Percentiles rank a stretch among this genome's conserved stretches.
Evolutionary conservation across 257 asterid species (phyloP).

Genomic region (Hygrophila difformis): DNA sequence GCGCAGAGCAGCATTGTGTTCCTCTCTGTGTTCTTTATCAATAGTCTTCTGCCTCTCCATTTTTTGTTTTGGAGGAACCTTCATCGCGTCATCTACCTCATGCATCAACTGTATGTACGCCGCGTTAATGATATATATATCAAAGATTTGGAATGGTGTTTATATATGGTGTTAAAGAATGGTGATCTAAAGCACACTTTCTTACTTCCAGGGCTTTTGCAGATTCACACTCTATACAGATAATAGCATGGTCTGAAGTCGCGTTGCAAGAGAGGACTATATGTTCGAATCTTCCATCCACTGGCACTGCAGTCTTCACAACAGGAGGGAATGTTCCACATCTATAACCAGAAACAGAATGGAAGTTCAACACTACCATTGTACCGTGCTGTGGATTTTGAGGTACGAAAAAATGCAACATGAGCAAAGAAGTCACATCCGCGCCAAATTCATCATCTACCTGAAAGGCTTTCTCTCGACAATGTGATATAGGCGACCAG

Average conservation of each 20-base stretch:
- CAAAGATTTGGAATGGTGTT: too few relatives aligned
- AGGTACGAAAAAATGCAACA: too few relatives aligned
- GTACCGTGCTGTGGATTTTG: not conserved
- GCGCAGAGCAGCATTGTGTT: slow-evolving; percentile 47
- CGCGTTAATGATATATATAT: too few relatives aligned
- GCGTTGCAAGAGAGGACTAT: slow-evolving; percentile 85
- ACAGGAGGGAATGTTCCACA: slow-evolving; percentile 74
- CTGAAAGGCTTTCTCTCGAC: slow-evolving; percentile 81
- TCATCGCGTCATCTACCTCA: slow-evolving; percentile 33
- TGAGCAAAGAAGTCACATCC: too few relatives aligned
- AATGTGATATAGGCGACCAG: slow-evolving; percentile 89
- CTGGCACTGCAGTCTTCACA: slow-evolving; percentile 82
- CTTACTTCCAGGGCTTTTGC: slow-evolving; percentile 64
- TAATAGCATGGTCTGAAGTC: slow-evolving; percentile 83
- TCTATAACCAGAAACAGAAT: slow-evolving; percentile 18
- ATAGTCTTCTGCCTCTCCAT: slow-evolving; percentile 58
- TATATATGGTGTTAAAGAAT: too few relatives aligned
- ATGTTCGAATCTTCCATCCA: slow-evolving; percentile 91
- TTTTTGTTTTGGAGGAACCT: slow-evolving; percentile 49
- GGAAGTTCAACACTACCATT: not conserved
- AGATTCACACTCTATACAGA: slow-evolving; percentile 83
- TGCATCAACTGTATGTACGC: slow-evolving; percentile 36
- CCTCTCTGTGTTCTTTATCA: slow-evolving; percentile 43
- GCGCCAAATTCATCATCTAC: too few relatives aligned
- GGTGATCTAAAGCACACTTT: not conserved